phyloP scores from a whole-genome alignment of 139 green algal genomes.

The Pycnococcus provasolii region DNA sequence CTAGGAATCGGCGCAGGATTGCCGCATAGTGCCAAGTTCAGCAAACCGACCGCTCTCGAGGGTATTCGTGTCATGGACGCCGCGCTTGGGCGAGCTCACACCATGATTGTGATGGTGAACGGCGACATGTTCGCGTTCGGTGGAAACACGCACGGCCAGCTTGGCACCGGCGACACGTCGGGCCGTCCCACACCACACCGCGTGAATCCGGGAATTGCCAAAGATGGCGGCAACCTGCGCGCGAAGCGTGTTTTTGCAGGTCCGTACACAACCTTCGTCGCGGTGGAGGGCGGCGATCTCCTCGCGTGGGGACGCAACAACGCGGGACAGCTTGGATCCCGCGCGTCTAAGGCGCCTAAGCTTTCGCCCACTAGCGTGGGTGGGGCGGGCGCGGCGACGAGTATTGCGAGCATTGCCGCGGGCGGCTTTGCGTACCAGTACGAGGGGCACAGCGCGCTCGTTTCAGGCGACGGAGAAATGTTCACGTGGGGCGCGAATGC shows the following conservation, averaged over 20 bases:
- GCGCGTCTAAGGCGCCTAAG: conserved; percentile 8
- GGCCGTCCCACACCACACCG: background rate
- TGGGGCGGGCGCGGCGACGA: background rate
- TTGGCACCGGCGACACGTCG: conserved; percentile 4
- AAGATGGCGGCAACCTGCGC: conserved; percentile 3
- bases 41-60: background rate
- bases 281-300: conserved; percentile 4
- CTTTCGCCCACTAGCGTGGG: background rate
- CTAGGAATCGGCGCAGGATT: conserved; percentile 8
- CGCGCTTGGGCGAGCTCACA: background rate
- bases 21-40: conserved; percentile 1
- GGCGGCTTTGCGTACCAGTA: conserved; percentile 25
- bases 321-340: conserved; percentile 17
- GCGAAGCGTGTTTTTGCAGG: background rate
- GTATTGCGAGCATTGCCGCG: conserved; percentile 12
- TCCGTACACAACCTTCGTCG: background rate
- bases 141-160: conserved; percentile 17
- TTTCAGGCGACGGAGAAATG: conserved; percentile 8
- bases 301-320: conserved; percentile 24
- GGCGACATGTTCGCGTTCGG: conserved; percentile 12
- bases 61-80: background rate
- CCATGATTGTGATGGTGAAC: background rate
- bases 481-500: conserved; percentile 22
- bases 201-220: background rate
- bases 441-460: conserved; percentile 21